Conservation (phyloP, 2,329 filamentous ascomycete genomes). For the Simplicillium aogashimaense region DNA sequence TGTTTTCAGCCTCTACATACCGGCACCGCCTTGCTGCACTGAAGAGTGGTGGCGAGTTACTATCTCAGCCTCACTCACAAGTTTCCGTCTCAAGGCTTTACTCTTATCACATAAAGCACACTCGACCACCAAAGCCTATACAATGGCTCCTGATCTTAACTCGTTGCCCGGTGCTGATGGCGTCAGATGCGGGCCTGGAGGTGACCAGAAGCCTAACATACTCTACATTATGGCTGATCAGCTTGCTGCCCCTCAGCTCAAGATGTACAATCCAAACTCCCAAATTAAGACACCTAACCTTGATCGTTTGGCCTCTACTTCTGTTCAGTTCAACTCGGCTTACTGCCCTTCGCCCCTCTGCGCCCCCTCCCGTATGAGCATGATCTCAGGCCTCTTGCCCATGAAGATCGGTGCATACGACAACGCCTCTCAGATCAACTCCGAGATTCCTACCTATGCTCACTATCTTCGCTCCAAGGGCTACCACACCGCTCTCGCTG, state of each 20-base stretch:
- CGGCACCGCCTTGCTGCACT: too few relatives aligned
- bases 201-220: constrained; percentile 28
- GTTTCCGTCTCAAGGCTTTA: too few relatives aligned
- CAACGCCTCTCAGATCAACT: constrained; percentile 76
- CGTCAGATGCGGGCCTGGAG: constrained; percentile 9
- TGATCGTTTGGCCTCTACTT: constrained; percentile 68
- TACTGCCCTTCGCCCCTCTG: constrained; percentile 93
- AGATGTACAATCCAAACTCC: constrained; percentile 82
- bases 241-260: constrained; percentile 79
- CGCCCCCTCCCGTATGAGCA: constrained; percentile 84
- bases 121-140: constrained; percentile 2
- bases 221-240: constrained; percentile 94
- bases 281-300: constrained; percentile 90
- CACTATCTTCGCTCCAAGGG: constrained; percentile 79
- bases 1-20: too few relatives aligned
- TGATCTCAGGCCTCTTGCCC: constrained; percentile 86
- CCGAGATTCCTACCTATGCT: constrained; percentile 82
- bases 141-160: constrained; percentile 67
- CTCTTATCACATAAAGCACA: neutral
- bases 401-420: constrained; percentile 89
- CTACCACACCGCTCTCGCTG: constrained; percentile 83
- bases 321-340: constrained; percentile 85
- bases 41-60: too few relatives aligned
- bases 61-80: too few relatives aligned
- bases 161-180: constrained; percentile 43